Base-by-base conservation (phyloP, 2,329 filamentous ascomycete genomes). In the Emergomyces africanus region DNA sequence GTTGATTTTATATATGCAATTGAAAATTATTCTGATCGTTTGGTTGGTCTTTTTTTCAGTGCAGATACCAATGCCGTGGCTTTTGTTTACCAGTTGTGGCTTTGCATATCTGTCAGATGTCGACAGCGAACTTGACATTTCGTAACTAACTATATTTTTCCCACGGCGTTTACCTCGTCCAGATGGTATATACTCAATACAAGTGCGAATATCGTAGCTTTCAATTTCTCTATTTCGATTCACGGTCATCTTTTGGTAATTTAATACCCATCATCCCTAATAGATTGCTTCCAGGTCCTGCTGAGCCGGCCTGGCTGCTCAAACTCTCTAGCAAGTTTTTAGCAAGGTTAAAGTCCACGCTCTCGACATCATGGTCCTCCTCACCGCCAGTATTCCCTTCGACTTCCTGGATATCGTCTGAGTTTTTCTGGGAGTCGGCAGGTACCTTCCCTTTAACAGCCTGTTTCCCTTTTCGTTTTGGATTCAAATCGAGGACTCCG, bases 261-360 rank as follows among this genome's bases (percentile, higher is more conserved):
- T 83, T 80, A 64, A 96, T 78, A 0, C 90, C 90, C 86, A 97
- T 87, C 75, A 95, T 81, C 6, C 85, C 86, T 67, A 99, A 80
- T 61, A 99, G 77, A 69, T 96, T 97, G 0, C 91, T 85, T 1
- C 88, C 88, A 0, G 94, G 94, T 0, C 94, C 94, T 37, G 89
- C 80, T 77, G 87, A 83, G 14, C 94, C 94, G 20, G 79, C 89
- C 71, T 97, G 92, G 18, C 88, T 86, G 69, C 95, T 95, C 74
- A 99, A 91, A 66, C 89, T 92, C 71, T 96, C 90, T 1, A 99
- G 78, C 58, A 99, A 78, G 67, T 97, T 97, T 71, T 88, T 90
- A 20, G 89, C 90, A 28, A 99, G 78, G 62, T 94, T 92, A 65
- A 90, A 88, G 69, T 97, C 89, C 33, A 94, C 83, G 63, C 90